Conservation (phyloP, 257 asterid genomes). For the Plantago ovata region DNA sequence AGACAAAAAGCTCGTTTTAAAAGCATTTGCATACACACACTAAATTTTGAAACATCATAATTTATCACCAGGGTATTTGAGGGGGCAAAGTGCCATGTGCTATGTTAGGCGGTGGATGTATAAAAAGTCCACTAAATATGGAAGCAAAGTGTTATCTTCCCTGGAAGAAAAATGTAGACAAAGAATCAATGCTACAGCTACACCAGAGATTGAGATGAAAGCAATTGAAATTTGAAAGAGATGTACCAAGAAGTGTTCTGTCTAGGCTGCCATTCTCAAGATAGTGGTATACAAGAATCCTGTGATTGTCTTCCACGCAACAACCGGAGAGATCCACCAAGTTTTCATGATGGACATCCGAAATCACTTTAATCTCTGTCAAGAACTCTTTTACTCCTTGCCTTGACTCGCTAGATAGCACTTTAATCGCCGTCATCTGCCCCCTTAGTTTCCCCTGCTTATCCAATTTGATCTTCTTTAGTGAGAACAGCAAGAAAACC, state of each 20-base stretch:
- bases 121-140: neutral
- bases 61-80: no score
- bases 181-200: neutral
- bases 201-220: slow-evolving; percentile 9
- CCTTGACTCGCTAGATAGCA: slow-evolving; percentile 71
- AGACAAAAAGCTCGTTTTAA: no score
- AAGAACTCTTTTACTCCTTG: slow-evolving; percentile 87
- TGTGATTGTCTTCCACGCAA: slow-evolving; percentile 72
- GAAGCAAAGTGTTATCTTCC: neutral
- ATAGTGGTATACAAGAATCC: slow-evolving; percentile 89
- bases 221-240: slow-evolving; percentile 2
- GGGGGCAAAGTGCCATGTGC: neutral
- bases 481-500: slow-evolving; percentile 17
- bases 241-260: slow-evolving; percentile 76
- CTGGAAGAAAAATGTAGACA: neutral
- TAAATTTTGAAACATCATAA: no score
- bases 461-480: slow-evolving; percentile 6
- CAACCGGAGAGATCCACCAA: slow-evolving; percentile 90
- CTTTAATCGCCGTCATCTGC: slow-evolving; percentile 85
- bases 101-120: neutral
- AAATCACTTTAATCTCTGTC: slow-evolving; percentile 87
- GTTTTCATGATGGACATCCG: slow-evolving; percentile 75
- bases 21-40: no score
- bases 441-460: slow-evolving; percentile 76
- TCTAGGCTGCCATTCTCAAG: slow-evolving; percentile 92